Conservation (phyloP, 768 basidiomycete genomes). For the Sarcodon sp. region DNA sequence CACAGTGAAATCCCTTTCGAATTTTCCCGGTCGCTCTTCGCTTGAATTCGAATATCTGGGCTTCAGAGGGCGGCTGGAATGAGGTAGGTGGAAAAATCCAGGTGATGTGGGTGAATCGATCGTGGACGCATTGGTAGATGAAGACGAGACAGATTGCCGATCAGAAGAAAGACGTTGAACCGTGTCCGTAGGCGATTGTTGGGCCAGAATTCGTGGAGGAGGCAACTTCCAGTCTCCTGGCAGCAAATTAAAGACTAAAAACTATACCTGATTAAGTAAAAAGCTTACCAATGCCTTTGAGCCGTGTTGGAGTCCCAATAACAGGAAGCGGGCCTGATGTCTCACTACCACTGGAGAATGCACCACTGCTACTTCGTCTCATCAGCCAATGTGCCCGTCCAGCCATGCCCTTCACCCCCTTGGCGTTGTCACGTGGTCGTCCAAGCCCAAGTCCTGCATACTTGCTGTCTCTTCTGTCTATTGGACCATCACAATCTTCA, state of each 20-base stretch:
- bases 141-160: constrained; percentile 41
- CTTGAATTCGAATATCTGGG: constrained; percentile 12
- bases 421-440: constrained; percentile 24
- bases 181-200: constrained; percentile 33
- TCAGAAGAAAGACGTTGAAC: constrained; percentile 20
- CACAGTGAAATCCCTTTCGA: constrained; percentile 72
- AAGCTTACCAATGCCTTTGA: constrained; percentile 32
- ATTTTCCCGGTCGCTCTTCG: constrained; percentile 48
- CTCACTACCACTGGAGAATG: constrained; percentile 69
- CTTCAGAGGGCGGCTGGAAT: constrained; percentile 4
- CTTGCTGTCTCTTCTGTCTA: constrained; percentile 32
- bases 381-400: constrained; percentile 45
- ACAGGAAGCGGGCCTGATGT: constrained; percentile 27
- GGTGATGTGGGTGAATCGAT: constrained; percentile 12
- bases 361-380: constrained; percentile 71
- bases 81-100: background rate
- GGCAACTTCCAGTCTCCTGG: constrained; percentile 43
- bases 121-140: constrained; percentile 29
- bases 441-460: constrained; percentile 61
- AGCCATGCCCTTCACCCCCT: constrained; percentile 9
- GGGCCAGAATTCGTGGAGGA: constrained; percentile 32
- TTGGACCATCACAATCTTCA: constrained; percentile 47
- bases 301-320: constrained; percentile 48
- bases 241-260: constrained; percentile 4
- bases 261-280: constrained; percentile 1